These are phyloP conservation scores for Fusarium denticulatum DNA, from an alignment of 2,329 filamentous ascomycete species.

Conservation along the genomic window DNA sequence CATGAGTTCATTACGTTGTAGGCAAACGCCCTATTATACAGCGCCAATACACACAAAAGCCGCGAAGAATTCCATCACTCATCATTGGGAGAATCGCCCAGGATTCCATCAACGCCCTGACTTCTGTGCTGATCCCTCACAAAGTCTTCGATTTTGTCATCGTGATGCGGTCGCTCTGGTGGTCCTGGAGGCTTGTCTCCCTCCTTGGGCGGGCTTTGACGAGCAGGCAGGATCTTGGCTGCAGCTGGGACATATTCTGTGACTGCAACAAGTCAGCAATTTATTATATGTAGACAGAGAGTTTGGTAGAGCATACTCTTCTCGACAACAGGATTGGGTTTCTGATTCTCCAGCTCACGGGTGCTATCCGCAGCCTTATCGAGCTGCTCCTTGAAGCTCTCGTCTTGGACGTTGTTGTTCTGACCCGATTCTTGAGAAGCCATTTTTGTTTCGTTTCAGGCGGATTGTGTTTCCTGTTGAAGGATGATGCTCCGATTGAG, in stretches of 20 bases:
- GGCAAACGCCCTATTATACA: constrained; percentile 6
- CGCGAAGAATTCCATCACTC: constrained; percentile 1
- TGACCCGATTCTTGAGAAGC: constrained; percentile 19
- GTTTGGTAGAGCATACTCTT: constrained; percentile 50
- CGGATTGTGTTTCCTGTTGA: constrained; percentile 5
- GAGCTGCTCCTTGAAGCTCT: constrained; percentile 56
- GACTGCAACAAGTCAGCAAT: constrained; percentile 45
- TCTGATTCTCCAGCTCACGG: constrained; percentile 40
- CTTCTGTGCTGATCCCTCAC: constrained; percentile 63
- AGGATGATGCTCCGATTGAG: constrained; percentile 3
- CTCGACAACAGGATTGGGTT: constrained; percentile 52
- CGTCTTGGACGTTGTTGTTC: constrained; percentile 16
- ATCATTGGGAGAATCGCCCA: constrained; percentile 28
- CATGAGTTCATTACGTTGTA: constrained; percentile 12
- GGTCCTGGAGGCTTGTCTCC: constrained; percentile 45
- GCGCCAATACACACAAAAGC: not conserved
- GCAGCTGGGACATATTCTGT: constrained; percentile 57
- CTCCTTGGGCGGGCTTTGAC: constrained; percentile 42
- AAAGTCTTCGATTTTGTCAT: constrained; percentile 62
- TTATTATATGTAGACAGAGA: not conserved
- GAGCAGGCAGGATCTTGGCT: constrained; percentile 53
- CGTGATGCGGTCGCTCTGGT: constrained; percentile 57
- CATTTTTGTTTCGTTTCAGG: constrained; percentile 15
- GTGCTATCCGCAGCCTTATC: constrained; percentile 54
- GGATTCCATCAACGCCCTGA: constrained; percentile 47